These are phyloP conservation scores for Micromonas pusilla DNA, from an alignment of 139 green algal species.

Conservation along the genomic window DNA sequence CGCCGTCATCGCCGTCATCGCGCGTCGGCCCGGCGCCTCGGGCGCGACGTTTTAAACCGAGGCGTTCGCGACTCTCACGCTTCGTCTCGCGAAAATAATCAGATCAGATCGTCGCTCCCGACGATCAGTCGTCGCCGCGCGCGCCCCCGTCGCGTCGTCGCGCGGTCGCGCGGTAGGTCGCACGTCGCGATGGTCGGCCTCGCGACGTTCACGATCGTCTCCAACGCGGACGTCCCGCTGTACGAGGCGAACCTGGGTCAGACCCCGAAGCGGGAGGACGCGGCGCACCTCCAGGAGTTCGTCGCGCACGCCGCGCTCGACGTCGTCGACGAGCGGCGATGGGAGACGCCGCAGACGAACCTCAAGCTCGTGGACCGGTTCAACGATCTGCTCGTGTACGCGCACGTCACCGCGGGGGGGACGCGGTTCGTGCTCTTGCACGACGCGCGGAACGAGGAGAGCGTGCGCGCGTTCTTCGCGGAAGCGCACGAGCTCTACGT, in stretches of 20 bases:
- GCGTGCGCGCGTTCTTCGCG: neutral
- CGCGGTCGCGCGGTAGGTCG: neutral
- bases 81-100: neutral
- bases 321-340: slow-evolving; percentile 83
- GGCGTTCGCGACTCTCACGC: neutral
- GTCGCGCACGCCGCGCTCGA: slow-evolving; percentile 89
- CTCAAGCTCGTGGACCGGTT: slow-evolving; percentile 88
- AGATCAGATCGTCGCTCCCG: no score
- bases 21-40: neutral
- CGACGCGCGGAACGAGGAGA: slow-evolving; percentile 43
- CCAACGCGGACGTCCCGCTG: neutral
- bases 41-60: neutral
- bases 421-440: slow-evolving; percentile 80
- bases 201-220: neutral
- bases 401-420: slow-evolving; percentile 43
- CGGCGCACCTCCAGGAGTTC: slow-evolving; percentile 94
- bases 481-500: neutral
- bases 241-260: slow-evolving; percentile 10
- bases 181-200: neutral
- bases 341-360: slow-evolving; percentile 66
- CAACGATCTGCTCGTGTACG: slow-evolving; percentile 72
- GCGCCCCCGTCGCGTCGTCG: neutral
- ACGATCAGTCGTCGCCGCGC: neutral
- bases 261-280: slow-evolving; percentile 39
- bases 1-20: neutral